Base-by-base conservation (phyloP, 306 rosid genomes). In the Hippophae rhamnoides region DNA sequence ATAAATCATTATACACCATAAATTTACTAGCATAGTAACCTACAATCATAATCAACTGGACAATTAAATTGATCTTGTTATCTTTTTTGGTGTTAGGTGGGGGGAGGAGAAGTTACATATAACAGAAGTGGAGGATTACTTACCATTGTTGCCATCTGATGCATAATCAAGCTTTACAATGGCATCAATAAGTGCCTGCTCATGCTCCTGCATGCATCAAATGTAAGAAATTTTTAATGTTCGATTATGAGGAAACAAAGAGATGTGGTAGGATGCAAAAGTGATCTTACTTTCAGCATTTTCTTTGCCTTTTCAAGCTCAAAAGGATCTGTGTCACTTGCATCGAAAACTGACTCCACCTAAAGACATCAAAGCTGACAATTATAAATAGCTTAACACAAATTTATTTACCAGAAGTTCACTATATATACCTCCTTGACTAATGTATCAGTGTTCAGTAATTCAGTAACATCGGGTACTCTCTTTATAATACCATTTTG, bases 121-220 rank as follows among this genome's bases (percentile, higher is more conserved):
- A n/a, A n/a, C n/a, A n/a, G n/a, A 42, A 60, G 76, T 55, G 71
- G 61, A 14, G 10, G 58, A 68, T 76, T 76, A 69, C 80, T 87
- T 88, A 88, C 96, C 94, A 79, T 90, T 88, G 73, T 88, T 94
- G 69, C 86, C 94, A 38, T 88, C 96, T 1, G 94, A 88, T 40
- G 79, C 90, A n/a, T n/a, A n/a, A n/a, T n/a, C n/a, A n/a, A n/a
- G n/a, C n/a, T n/a, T n/a, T n/a, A n/a, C n/a, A n/a, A n/a, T n/a
- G n/a, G n/a, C n/a, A n/a, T n/a, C n/a, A n/a, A n/a, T n/a, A n/a
- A n/a, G n/a, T n/a, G n/a, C n/a, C n/a, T n/a, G n/a, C n/a, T n/a
- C n/a, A n/a, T n/a, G n/a, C n/a, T n/a, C n/a, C n/a, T n/a, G n/a
- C n/a, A n/a, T n/a, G n/a, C n/a, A n/a, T n/a, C n/a, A n/a, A n/a